These are phyloP conservation scores for Carex parvula DNA, from an alignment of 176 grass and related monocot species.

Conservation along the genomic window DNA sequence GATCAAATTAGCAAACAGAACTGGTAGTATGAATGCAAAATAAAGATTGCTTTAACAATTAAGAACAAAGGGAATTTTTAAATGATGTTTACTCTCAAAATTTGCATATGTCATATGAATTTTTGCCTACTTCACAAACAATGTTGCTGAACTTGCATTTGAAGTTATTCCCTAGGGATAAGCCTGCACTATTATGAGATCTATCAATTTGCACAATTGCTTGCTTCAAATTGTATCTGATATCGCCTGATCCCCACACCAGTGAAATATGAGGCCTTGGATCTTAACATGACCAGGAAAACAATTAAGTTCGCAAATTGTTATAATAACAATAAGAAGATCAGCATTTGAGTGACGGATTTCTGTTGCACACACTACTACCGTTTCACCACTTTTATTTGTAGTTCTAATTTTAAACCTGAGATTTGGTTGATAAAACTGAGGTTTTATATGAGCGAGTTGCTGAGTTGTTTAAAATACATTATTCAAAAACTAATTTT, in stretches of 20 bases:
- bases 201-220: slow-evolving; percentile 47
- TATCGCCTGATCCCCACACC: slow-evolving; percentile 65
- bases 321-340: neutral
- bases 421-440: neutral
- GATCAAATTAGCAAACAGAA: too few relatives aligned
- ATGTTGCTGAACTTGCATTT: slow-evolving; percentile 59
- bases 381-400: neutral
- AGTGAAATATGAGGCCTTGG: slow-evolving; percentile 88
- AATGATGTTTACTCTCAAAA: neutral
- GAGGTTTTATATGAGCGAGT: too few relatives aligned
- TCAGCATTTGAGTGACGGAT: neutral
- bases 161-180: slow-evolving; percentile 36
- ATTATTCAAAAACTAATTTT: too few relatives aligned
- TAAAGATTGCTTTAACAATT: neutral
- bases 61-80: neutral
- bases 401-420: neutral
- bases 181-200: slow-evolving; percentile 36
- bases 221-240: slow-evolving; percentile 59
- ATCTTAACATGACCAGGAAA: slow-evolving; percentile 48
- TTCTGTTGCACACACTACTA: neutral
- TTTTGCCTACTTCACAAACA: slow-evolving; percentile 89
- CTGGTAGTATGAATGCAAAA: neutral
- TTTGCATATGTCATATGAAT: slow-evolving; percentile 64
- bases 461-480: too few relatives aligned
- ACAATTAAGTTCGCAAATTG: slow-evolving; percentile 1